Evolutionary conservation across 1,284 basidiomycete genomes (phyloP).

Genomic region (Naganishia albida): DNA sequence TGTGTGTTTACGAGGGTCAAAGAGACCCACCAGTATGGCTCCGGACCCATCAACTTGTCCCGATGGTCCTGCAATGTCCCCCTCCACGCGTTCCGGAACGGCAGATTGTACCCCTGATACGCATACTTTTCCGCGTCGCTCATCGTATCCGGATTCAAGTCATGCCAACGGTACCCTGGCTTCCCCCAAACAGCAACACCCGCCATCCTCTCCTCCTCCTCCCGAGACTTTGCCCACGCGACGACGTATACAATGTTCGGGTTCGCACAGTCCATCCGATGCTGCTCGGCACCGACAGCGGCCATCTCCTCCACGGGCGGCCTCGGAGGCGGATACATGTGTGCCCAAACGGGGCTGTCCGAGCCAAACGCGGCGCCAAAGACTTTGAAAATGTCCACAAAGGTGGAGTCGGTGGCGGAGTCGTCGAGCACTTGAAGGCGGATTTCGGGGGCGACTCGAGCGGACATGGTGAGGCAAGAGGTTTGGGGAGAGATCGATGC

Average conservation of each 20-base stretch:
- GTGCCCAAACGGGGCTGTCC: conserved; percentile 9
- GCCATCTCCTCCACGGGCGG: conserved; percentile 3
- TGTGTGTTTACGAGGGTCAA: background rate
- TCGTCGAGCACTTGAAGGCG: conserved; percentile 20
- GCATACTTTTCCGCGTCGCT: conserved; percentile 19
- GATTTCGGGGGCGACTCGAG: conserved; percentile 3
- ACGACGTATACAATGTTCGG: background rate
- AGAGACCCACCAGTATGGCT: conserved; percentile 21
- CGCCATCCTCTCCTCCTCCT: conserved; percentile 1
- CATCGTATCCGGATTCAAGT: conserved; percentile 2
- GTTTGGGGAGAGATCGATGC: background rate
- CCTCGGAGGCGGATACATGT: conserved; percentile 20
- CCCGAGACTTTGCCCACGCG: background rate
- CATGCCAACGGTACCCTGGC: conserved; percentile 19
- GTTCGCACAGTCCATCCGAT: background rate
- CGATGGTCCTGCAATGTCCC: conserved; percentile 18
- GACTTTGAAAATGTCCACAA: conserved; percentile 12
- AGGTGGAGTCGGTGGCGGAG: background rate
- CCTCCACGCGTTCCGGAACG: conserved; percentile 18
- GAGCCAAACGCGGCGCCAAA: conserved; percentile 9
- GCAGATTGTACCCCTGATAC: conserved; percentile 23
- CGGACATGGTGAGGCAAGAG: conserved; percentile 1
- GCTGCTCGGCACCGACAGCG: conserved; percentile 4
- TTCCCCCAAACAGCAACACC: conserved; percentile 21
- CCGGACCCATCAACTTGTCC: conserved; percentile 22